Conservation (phyloP, 257 asterid species). For the Hygrophila difformis region DNA sequence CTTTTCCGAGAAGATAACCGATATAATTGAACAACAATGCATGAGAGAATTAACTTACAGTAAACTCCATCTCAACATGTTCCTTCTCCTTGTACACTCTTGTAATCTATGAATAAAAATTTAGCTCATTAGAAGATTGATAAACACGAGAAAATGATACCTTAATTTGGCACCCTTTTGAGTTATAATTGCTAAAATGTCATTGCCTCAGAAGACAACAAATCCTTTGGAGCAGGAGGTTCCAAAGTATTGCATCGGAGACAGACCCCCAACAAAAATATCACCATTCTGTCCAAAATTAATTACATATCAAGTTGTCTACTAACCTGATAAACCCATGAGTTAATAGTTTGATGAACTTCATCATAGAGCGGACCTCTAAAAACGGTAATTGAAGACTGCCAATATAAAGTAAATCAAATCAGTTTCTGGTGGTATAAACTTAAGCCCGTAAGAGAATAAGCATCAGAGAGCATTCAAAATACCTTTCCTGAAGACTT, state of each 20-base stretch:
- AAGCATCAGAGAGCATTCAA: not conserved
- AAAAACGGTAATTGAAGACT: constrained; percentile 50
- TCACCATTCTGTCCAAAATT: constrained; percentile 3
- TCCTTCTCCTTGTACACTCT: constrained; percentile 87
- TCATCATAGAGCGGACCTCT: constrained; percentile 78
- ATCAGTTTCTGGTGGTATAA: not conserved
- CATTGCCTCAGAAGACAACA: not conserved
- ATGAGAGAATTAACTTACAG: not conserved
- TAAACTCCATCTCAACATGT: constrained; percentile 82
- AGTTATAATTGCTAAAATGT: not conserved
- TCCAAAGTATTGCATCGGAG: not conserved
- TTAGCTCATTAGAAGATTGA: constrained; percentile 6
- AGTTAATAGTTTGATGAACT: constrained; percentile 72
- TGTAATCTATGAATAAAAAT: constrained; percentile 42
- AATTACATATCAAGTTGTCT: not conserved
- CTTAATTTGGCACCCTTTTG: not conserved
- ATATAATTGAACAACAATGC: not conserved
- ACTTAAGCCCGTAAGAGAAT: not conserved
- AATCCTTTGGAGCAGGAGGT: too few relatives aligned
- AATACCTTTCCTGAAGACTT: constrained; percentile 48
- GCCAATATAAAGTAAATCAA: constrained; percentile 17
- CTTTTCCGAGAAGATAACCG: constrained; percentile 1
- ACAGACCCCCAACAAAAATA: not conserved
- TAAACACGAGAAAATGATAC: not conserved
- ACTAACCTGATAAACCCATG: constrained; percentile 88